Evolutionary conservation across 1,284 basidiomycete genomes (phyloP), one percentile per base, ranked within the genome.

Genomic region (Phenoliferia sp.): DNA sequence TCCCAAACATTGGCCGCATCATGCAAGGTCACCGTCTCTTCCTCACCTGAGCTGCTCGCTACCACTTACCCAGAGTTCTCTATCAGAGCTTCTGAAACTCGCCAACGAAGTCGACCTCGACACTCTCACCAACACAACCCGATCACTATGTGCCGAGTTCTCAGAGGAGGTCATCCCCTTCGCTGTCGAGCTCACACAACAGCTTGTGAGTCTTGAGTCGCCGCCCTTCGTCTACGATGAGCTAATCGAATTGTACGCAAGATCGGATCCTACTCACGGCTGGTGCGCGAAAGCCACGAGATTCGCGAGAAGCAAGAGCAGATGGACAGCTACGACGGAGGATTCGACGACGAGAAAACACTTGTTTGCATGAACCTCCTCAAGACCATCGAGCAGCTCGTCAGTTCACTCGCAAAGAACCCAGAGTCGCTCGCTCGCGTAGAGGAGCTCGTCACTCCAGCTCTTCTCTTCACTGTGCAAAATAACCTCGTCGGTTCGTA

Each of bases 41-140:
- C 1, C 44, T 6, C 12, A 12, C 16, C 26, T n/a, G 31, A 26
- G 6, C n/a, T 17, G 32, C 12, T 56, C 35, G 34, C 33, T 36
- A 56, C n/a, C n/a, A n/a, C 44, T 50, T 19, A n/a, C 56, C 35
- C 36, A 48, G 26, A 29, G 39, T 35, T 17, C 16, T 34, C 15
- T 2, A 55, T 44, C 72, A 88, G 91, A 91, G 77, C 82, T 94
- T 31, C 84, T 94, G 71, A 92, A 92, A 79, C 83, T 95, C 48
- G 88, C 89, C 9, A 90, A 94, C 77, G 90, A 94, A 79, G 92
- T 90, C 39, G 93, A 95, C 77, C 81, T 95, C 39, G 92, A 95
- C 78, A 84, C 91, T 57, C 82, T 95, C 61, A 92, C 90, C 74
- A 76, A 81, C 75, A 87, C 86, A 76, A 92, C 92, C 86, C 88